These are phyloP conservation scores for Fusarium algeriense DNA, from an alignment of 2,329 filamentous ascomycete species.

Conservation along the genomic window DNA sequence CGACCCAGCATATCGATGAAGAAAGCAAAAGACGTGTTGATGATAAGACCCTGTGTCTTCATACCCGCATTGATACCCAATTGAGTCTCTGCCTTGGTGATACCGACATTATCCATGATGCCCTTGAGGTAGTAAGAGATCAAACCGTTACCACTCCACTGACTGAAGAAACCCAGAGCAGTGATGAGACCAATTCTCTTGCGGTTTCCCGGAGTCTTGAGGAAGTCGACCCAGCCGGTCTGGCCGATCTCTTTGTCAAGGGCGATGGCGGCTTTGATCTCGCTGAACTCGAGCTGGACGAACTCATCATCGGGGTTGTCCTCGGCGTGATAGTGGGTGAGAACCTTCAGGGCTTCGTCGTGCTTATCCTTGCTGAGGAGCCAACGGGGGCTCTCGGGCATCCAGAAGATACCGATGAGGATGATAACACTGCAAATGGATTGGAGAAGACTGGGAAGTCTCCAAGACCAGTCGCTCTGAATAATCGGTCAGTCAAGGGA, in stretches of 20 bases:
- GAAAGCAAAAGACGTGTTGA: slow-evolving; percentile 29
- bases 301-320: slow-evolving; percentile 22
- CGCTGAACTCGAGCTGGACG: slow-evolving; percentile 29
- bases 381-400: slow-evolving; percentile 41
- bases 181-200: slow-evolving; percentile 46
- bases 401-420: slow-evolving; percentile 17
- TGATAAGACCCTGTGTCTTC: slow-evolving; percentile 19
- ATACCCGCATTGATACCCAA: slow-evolving; percentile 43
- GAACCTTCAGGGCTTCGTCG: slow-evolving; percentile 32
- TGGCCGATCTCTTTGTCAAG: slow-evolving; percentile 35
- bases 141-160: slow-evolving; percentile 34
- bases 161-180: slow-evolving; percentile 28
- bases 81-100: slow-evolving; percentile 53
- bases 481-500: not conserved
- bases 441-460: slow-evolving; percentile 9
- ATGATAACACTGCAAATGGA: slow-evolving; percentile 33
- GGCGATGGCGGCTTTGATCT: slow-evolving; percentile 35
- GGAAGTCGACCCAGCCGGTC: slow-evolving; percentile 36
- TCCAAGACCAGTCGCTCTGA: slow-evolving; percentile 20
- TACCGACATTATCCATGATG: slow-evolving; percentile 30
- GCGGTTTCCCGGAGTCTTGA: slow-evolving; percentile 46
- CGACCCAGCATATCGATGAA: slow-evolving; percentile 44
- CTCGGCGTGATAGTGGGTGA: slow-evolving; percentile 38
- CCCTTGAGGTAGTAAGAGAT: slow-evolving; percentile 30
- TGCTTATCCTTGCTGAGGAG: slow-evolving; percentile 39